Evolutionary conservation across 2,329 filamentous ascomycete genomes (phyloP).

Genomic region (Penicillium hesseltinei): DNA sequence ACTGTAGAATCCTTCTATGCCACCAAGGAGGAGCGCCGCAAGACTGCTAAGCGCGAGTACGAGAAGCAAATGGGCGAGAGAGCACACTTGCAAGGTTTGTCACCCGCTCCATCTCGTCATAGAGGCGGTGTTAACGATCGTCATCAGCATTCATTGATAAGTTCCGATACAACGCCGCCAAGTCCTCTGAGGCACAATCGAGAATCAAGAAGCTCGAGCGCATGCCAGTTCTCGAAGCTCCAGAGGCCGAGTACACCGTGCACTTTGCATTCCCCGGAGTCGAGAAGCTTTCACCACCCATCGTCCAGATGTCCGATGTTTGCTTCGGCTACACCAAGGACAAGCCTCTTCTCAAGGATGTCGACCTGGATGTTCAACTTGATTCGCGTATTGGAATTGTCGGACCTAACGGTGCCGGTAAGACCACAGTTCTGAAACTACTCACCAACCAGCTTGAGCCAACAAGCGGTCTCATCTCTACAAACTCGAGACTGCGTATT

Average conservation of each 20-base stretch:
- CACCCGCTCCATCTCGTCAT: background rate
- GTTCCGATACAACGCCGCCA: constrained; percentile 98
- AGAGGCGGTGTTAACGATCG: constrained; percentile 6
- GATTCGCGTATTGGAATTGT: constrained; percentile 98
- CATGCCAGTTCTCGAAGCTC: constrained; percentile 87
- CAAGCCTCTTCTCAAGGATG: constrained; percentile 74
- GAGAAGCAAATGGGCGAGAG: constrained; percentile 96
- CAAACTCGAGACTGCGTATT: constrained; percentile 82
- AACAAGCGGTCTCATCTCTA: constrained; percentile 76
- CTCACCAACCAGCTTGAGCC: constrained; percentile 82
- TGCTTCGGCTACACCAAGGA: constrained; percentile 83
- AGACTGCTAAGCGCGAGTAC: constrained; percentile 95
- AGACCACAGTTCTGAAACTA: constrained; percentile 97
- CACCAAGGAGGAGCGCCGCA: constrained; percentile 93
- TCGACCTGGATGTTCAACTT: constrained; percentile 94
- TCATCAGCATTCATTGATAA: constrained; percentile 87
- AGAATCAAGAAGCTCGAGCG: constrained; percentile 98
- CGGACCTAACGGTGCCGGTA: constrained; percentile 98
- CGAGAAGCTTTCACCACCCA: constrained; percentile 94
- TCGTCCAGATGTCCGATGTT: constrained; percentile 94
- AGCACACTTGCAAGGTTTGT: constrained; percentile 74
- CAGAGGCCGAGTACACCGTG: constrained; percentile 91
- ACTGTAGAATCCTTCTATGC: constrained; percentile 81
- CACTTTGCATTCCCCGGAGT: constrained; percentile 97
- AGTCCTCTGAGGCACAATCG: constrained; percentile 96